Percentiles rank a stretch among this genome's conserved stretches.
These are phyloP conservation scores for Backusella psychrophila DNA, from an alignment of 192 early-diverging fungal genomes.

Conservation along the genomic window DNA sequence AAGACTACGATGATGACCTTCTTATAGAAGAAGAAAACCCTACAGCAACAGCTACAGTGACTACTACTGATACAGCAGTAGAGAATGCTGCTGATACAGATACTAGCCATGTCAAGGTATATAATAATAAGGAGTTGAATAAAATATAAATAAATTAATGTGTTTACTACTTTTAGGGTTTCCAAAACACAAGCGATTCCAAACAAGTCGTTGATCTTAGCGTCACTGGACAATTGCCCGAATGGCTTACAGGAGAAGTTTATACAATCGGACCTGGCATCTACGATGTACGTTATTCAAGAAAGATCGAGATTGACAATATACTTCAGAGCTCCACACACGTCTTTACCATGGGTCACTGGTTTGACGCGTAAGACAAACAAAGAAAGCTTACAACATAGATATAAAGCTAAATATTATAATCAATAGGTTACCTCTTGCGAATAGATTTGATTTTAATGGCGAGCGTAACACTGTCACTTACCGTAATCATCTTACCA, in stretches of 20 bases:
- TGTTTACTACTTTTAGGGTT: slow-evolving; percentile 22
- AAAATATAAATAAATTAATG: neutral
- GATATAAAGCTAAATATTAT: neutral
- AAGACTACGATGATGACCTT: neutral
- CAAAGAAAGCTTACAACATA: neutral
- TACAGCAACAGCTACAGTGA: neutral
- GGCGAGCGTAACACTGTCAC: slow-evolving; percentile 51
- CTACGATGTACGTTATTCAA: slow-evolving; percentile 65
- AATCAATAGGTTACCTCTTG: slow-evolving; percentile 55
- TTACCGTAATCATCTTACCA: slow-evolving; percentile 61
- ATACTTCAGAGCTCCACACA: slow-evolving; percentile 64
- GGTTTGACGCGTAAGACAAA: slow-evolving; percentile 64
- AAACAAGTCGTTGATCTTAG: slow-evolving; percentile 35
- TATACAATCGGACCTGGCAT: slow-evolving; percentile 67
- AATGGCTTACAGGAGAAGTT: slow-evolving; percentile 65
- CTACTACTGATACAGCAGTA: neutral
- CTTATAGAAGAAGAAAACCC: neutral
- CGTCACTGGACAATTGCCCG: slow-evolving; percentile 59
- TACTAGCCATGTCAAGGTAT: neutral
- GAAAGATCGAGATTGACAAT: slow-evolving; percentile 54
- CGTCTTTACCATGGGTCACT: slow-evolving; percentile 68
- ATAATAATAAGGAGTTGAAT: neutral
- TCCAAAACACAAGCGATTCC: slow-evolving; percentile 21
- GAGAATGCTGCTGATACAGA: neutral
- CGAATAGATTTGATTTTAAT: slow-evolving; percentile 65